Base-by-base conservation (phyloP, 2,329 filamentous ascomycete genomes). In the Pestalotiopsis sp. region DNA sequence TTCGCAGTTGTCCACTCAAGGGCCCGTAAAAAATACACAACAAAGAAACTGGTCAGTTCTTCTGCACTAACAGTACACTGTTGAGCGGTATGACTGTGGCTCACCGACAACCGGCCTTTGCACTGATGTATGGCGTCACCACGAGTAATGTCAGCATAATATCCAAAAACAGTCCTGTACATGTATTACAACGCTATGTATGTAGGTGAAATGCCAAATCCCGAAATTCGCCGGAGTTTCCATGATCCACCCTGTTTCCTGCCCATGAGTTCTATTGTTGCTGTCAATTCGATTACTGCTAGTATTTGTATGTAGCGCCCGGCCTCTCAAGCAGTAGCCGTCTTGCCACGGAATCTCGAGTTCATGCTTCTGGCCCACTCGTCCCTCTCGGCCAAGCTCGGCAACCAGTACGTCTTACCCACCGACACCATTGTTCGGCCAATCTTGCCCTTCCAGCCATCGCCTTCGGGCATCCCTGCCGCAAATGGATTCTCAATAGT, bases 321-420 rank as follows among this genome's bases (percentile, higher is more conserved):
- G 11, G 45, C n/a, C 58, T 14, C 20, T 60, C 31, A 70, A 7
- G 68, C 68, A 3, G 63, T 49, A 6, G 64, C 57, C 9, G 64
- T 39, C 68, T 70, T 68, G 36, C 66, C 63, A 23, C 68, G 87
- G 78, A 92, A 89, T 75, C 90, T 88, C 70, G 87, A 87, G 71
- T 86, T 78, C 66, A 90, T 83, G 11, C 85, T 87, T 61, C 87
- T 85, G 75, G 91, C 87, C 93, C 93, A 96, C 70, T 90, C 89
- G 63, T 90, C 87, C 71, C 89, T 85, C 68, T 88, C 84, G 69
- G 85, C 88, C 68, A 88, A 81, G 66, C 88, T 88, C 70, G 92
- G 92, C 17, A 97, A 83, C 94, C 95, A 98, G 82, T 97, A 98
- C 68, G 85, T 86, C 72, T 88, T 88, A 52, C 92, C 92, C 27